These are phyloP conservation scores for Ophiognomonia clavigignenti-juglandacearum DNA, from an alignment of 2,329 filamentous ascomycete species.

Conservation along the genomic window DNA sequence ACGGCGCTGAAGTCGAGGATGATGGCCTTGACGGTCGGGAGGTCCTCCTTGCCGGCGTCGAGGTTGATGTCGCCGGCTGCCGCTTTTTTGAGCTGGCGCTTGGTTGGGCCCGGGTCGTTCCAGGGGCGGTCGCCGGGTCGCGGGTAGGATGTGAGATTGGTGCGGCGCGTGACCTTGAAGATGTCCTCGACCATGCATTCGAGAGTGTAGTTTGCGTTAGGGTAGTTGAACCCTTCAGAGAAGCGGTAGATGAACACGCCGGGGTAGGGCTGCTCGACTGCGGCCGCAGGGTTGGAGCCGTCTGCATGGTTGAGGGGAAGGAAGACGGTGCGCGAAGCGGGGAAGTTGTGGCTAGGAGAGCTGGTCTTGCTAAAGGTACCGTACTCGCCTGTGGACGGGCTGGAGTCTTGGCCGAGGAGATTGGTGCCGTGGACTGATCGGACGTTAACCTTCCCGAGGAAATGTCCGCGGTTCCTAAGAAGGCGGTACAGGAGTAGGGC, in stretches of 20 bases:
- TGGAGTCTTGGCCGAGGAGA: constrained; percentile 57
- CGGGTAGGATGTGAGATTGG: constrained; percentile 61
- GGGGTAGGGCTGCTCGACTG: constrained; percentile 77
- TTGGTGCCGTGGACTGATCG: constrained; percentile 80
- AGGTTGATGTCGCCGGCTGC: constrained; percentile 19
- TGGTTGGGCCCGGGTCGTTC: constrained; percentile 83
- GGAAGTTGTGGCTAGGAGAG: constrained; percentile 26
- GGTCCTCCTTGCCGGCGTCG: constrained; percentile 6
- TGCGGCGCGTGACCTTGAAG: constrained; percentile 68
- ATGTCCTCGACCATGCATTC: constrained; percentile 70
- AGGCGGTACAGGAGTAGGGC: constrained; percentile 79
- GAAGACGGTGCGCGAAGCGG: constrained; percentile 70
- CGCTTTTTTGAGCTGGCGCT: constrained; percentile 26
- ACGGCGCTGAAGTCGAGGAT: constrained; percentile 92
- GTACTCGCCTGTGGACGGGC: constrained; percentile 44
- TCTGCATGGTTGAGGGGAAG: constrained; percentile 83
- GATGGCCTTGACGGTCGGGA: constrained; percentile 52
- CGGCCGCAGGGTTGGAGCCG: constrained; percentile 80
- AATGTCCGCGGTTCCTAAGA: constrained; percentile 74
- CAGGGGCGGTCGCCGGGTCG: constrained; percentile 77
- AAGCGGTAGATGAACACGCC: constrained; percentile 96
- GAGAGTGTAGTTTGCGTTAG: constrained; percentile 84
- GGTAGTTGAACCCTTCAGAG: constrained; percentile 92
- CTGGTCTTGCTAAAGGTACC: constrained; percentile 45
- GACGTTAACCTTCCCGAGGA: constrained; percentile 78